A percentile compares a stretch with the other conserved stretches of the same genome.
Conservation (phyloP, 495 filamentous ascomycete genomes). For the Recurvomyces mirabilis region DNA sequence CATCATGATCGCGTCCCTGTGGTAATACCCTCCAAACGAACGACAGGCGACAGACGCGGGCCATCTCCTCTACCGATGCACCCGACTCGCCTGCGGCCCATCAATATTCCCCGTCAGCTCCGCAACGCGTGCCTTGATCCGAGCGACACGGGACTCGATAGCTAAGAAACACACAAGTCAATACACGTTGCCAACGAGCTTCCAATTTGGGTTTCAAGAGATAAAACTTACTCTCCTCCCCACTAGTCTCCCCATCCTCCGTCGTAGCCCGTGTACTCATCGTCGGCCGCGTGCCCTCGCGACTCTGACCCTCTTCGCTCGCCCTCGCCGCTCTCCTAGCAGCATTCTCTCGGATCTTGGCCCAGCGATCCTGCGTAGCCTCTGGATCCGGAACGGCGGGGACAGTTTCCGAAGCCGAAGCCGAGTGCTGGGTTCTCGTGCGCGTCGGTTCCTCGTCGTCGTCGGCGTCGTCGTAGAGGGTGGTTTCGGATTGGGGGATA, state of each 20-base stretch:
- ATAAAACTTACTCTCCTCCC: conserved; percentile 78
- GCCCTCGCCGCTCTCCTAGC: conserved; percentile 56
- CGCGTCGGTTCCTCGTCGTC: no score
- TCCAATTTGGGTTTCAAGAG: no score
- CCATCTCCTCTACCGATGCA: no score
- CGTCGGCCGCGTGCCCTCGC: conserved; percentile 38
- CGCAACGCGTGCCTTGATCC: conserved; percentile 94
- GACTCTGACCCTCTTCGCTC: conserved; percentile 46
- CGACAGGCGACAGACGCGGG: no score
- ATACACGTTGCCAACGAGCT: no score
- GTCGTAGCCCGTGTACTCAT: conserved; percentile 51
- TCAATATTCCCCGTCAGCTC: conserved; percentile 59
- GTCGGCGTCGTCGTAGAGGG: conserved; percentile 24
- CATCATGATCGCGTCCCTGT: no score
- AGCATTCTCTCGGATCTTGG: conserved; percentile 88
- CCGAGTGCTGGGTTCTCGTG: no score
- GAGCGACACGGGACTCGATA: conserved; percentile 89
- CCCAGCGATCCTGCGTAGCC: conserved; percentile 62
- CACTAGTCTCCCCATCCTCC: conserved; percentile 71
- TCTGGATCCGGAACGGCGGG: no score
- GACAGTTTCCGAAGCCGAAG: no score
- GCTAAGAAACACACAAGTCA: conserved; percentile 37
- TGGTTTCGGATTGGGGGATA: conserved; percentile 14
- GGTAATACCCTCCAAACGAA: no score
- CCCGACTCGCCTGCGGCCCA: neutral